Evolutionary conservation across 176 grass and related monocot genomes (phyloP).

Genomic region (Alloteropsis semialata): DNA sequence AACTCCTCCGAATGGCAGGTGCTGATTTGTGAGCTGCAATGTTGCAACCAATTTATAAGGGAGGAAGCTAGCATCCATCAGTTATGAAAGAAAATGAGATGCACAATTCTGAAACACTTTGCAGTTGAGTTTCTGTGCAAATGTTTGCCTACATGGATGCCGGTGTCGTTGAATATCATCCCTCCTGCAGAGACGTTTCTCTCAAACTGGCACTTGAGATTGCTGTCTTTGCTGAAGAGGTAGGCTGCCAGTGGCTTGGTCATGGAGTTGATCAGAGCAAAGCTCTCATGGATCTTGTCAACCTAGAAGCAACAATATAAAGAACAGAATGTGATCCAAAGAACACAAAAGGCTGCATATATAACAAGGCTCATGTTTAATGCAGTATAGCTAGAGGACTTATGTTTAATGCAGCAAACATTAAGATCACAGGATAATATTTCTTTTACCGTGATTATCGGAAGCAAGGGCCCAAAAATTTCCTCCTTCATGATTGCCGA

Average conservation of each 20-base stretch:
- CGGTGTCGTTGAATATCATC: conserved; percentile 61
- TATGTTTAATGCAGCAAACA: background rate
- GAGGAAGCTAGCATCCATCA: background rate
- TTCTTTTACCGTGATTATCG: conserved; percentile 59
- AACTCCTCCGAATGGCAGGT: conserved; percentile 78
- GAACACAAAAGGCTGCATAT: background rate
- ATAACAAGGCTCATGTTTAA: background rate
- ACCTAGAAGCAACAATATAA: conserved; percentile 24
- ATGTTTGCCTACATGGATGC: conserved; percentile 50
- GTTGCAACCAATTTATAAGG: background rate
- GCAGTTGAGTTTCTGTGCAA: background rate
- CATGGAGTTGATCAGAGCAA: conserved; percentile 64
- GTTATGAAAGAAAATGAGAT: background rate
- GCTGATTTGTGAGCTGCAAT: conserved; percentile 50
- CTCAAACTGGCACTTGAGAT: conserved; percentile 54
- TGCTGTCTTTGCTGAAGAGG: conserved; percentile 70
- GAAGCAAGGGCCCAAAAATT: conserved; percentile 83
- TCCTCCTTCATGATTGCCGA: conserved; percentile 72
- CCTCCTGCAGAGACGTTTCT: conserved; percentile 59
- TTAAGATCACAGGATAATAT: background rate
- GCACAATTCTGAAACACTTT: background rate
- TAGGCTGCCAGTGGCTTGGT: conserved; percentile 81
- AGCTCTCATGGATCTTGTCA: conserved; percentile 72
- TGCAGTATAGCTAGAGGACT: background rate
- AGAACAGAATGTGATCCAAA: background rate